Conservation (phyloP, 805 yeast species). For the Maudiozyma pseudohumilis region DNA sequence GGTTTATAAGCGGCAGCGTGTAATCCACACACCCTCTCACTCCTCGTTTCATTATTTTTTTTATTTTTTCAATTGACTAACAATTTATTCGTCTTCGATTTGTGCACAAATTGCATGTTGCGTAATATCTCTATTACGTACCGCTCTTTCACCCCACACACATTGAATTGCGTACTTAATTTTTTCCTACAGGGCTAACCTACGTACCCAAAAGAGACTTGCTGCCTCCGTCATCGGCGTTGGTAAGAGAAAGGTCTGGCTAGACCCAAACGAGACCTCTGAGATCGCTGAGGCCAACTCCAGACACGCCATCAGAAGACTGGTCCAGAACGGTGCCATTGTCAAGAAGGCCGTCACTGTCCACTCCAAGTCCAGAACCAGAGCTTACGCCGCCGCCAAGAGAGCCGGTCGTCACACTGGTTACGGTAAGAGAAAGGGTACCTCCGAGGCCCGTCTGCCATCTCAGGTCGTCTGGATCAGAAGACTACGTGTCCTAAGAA, state of each 20-base stretch:
- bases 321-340: constrained; percentile 93
- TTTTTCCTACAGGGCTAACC: constrained; percentile 65
- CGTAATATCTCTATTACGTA: no score
- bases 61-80: background rate
- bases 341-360: constrained; percentile 94
- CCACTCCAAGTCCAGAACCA: constrained; percentile 97
- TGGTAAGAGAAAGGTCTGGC: constrained; percentile 99
- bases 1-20: no score
- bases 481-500: constrained; percentile 98
- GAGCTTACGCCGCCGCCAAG: constrained; percentile 94
- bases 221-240: constrained; percentile 98
- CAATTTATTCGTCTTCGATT: no score
- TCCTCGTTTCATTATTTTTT: no score
- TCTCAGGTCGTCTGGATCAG: constrained; percentile 98
- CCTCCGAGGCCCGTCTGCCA: constrained; percentile 99
- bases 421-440: constrained; percentile 99
- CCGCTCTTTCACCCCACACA: no score
- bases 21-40: no score
- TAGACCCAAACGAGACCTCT: constrained; percentile 95
- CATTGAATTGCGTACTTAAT: no score
- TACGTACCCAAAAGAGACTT: constrained; percentile 98
- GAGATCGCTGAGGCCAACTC: constrained; percentile 98
- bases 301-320: constrained; percentile 93
- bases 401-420: constrained; percentile 99
- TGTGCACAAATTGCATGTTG: no score